Evolutionary conservation across 140 eudicot genomes (phyloP).

Genomic region (Senecio squalidus): DNA sequence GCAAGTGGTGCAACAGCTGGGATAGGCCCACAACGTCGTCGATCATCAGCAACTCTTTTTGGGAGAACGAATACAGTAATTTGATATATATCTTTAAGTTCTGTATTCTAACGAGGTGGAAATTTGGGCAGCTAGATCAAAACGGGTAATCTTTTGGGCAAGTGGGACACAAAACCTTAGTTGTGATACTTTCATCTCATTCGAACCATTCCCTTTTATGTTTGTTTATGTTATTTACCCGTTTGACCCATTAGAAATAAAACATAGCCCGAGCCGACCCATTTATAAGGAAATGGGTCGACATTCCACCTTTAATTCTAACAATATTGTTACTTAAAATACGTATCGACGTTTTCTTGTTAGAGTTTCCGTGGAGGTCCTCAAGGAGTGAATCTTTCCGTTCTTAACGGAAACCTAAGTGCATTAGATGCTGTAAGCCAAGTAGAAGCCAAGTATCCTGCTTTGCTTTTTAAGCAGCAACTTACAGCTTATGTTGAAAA

Average conservation of each 20-base stretch:
- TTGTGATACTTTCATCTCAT: background rate
- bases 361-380: slow-evolving; percentile 95
- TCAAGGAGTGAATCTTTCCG: slow-evolving; percentile 71
- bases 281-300: background rate
- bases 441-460: slow-evolving; percentile 98
- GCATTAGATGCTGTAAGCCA: slow-evolving; percentile 77
- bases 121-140: background rate
- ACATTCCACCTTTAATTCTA: background rate
- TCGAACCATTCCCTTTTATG: background rate
- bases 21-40: slow-evolving; percentile 81
- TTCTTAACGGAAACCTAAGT: slow-evolving; percentile 45
- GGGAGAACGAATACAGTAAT: slow-evolving; percentile 70
- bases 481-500: slow-evolving; percentile 97
- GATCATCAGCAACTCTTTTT: slow-evolving; percentile 75
- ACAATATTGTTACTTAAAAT: slow-evolving; percentile 1
- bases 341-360: slow-evolving; percentile 6
- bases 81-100: background rate
- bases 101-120: background rate
- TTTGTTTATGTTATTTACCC: background rate
- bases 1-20: slow-evolving; percentile 79
- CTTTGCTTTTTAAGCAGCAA: slow-evolving; percentile 95
- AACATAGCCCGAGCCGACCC: background rate
- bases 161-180: no score
- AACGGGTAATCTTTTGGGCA: background rate
- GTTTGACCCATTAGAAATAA: background rate